phyloP scores from a whole-genome alignment of 768 basidiomycete species.

The Galerina marginata region DNA sequence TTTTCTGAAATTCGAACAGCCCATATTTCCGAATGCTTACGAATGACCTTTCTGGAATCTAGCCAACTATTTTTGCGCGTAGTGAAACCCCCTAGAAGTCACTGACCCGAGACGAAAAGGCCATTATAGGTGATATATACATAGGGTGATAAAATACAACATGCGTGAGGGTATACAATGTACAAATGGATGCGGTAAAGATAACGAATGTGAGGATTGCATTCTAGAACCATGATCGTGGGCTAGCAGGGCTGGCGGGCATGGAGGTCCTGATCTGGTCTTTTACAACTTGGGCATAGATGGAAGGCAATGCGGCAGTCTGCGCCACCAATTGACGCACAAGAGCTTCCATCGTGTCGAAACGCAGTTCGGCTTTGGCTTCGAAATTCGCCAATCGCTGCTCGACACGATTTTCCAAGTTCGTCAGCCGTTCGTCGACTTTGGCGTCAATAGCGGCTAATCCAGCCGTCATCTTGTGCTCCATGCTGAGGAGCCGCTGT shows the following conservation, averaged over 20 bases:
- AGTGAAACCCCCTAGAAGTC: no score
- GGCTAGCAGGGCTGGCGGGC: not conserved
- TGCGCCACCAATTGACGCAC: conserved; percentile 31
- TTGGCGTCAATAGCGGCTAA: conserved; percentile 29
- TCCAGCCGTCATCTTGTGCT: conserved; percentile 33
- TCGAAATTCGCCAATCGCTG: conserved; percentile 15
- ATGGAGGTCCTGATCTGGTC: conserved; percentile 15
- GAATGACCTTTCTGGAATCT: no score
- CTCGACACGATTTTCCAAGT: conserved; percentile 28
- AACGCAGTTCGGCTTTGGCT: conserved; percentile 20
- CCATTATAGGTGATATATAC: no score
- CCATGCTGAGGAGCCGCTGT: conserved; percentile 32
- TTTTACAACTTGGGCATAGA: conserved; percentile 30
- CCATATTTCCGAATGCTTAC: no score
- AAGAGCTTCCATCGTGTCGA: conserved; percentile 27
- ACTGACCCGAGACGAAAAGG: no score
- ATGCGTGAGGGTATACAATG: not conserved
- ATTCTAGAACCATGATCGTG: no score
- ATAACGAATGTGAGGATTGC: no score
- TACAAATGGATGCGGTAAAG: no score
- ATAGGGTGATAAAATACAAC: not conserved
- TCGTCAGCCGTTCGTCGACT: conserved; percentile 31
- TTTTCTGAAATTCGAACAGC: no score
- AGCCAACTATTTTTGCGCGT: no score
- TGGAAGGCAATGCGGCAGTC: conserved; percentile 31